Evolutionary conservation across 2,329 filamentous ascomycete genomes (phyloP).

Genomic region (Nemania sp.): DNA sequence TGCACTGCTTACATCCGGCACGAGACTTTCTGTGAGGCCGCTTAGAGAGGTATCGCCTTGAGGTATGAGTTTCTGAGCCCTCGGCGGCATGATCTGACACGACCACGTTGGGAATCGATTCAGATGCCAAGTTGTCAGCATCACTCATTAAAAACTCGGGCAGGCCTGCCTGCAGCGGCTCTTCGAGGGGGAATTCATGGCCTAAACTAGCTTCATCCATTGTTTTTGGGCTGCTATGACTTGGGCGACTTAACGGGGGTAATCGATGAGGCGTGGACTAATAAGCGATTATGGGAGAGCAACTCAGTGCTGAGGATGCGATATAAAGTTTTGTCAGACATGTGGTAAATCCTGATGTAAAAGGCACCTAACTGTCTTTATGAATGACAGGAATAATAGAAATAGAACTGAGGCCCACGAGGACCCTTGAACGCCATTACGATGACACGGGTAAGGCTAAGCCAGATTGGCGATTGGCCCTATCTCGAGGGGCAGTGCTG

Average conservation of each 20-base stretch:
- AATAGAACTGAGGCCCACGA: too few relatives aligned
- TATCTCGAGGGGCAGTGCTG: too few relatives aligned
- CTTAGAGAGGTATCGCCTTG: slow-evolving; percentile 49
- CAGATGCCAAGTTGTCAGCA: background rate
- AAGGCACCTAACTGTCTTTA: too few relatives aligned
- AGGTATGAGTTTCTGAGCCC: slow-evolving; percentile 1
- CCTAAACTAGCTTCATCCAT: slow-evolving; percentile 27
- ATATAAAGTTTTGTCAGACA: too few relatives aligned
- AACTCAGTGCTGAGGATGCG: too few relatives aligned
- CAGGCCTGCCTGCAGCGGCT: slow-evolving; percentile 15
- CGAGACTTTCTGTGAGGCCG: slow-evolving; percentile 60
- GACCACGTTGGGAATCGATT: background rate
- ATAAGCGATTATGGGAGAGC: background rate
- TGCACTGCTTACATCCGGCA: slow-evolving; percentile 58
- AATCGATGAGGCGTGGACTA: background rate
- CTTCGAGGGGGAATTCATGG: slow-evolving; percentile 17
- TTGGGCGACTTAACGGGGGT: slow-evolving; percentile 21
- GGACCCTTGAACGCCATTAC: too few relatives aligned
- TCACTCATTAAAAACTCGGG: slow-evolving; percentile 11
- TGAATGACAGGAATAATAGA: too few relatives aligned
- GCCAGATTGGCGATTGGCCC: too few relatives aligned
- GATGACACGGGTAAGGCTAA: too few relatives aligned
- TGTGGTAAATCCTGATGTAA: too few relatives aligned
- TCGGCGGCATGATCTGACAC: too few relatives aligned
- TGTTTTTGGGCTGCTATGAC: background rate